These are phyloP conservation scores for Clitopilus hobsonii DNA, from an alignment of 768 basidiomycete genomes.

Conservation along the genomic window DNA sequence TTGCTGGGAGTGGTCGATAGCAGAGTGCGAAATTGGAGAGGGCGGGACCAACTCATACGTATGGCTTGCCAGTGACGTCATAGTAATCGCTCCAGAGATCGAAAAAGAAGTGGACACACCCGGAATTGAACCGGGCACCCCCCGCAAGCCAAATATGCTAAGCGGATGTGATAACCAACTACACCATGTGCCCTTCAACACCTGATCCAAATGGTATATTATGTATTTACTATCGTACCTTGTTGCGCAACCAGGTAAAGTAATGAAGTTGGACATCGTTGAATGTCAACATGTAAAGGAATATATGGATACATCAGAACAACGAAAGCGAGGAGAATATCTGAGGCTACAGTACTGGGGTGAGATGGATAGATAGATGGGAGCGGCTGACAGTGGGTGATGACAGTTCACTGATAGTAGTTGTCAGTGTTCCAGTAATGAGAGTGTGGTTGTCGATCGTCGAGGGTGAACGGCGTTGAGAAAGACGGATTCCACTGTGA, in stretches of 20 bases:
- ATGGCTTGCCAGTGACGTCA: neutral
- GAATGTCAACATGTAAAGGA: too few relatives aligned
- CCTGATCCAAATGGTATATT: neutral
- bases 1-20: slow-evolving; percentile 15
- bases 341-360: neutral
- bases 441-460: neutral
- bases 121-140: slow-evolving; percentile 25
- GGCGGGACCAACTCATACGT: neutral
- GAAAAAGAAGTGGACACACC: slow-evolving; percentile 19
- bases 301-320: neutral
- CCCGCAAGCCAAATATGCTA: slow-evolving; percentile 19
- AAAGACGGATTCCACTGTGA: neutral
- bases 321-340: neutral
- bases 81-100: neutral
- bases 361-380: neutral
- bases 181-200: slow-evolving; percentile 22
- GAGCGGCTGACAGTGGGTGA: neutral
- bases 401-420: neutral
- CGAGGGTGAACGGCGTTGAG: neutral
- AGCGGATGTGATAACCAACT: slow-evolving; percentile 29
- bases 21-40: neutral
- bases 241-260: too few relatives aligned
- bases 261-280: too few relatives aligned
- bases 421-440: neutral
- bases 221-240: too few relatives aligned